These are phyloP conservation scores for Ceratobasidium sp. DNA, from an alignment of 1,284 basidiomycete genomes.

Conservation along the genomic window DNA sequence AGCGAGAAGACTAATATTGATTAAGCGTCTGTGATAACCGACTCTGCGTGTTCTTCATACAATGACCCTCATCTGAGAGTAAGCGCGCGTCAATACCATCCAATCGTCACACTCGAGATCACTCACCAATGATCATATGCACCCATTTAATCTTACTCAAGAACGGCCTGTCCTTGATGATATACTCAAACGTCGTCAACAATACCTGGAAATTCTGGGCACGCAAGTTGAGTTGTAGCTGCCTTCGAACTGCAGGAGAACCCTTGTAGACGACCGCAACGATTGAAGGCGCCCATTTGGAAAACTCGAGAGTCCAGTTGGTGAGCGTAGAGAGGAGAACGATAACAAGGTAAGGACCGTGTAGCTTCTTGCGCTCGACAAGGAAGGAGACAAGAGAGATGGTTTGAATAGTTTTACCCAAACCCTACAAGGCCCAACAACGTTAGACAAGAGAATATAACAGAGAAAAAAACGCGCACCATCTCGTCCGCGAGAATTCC, in stretches of 20 bases:
- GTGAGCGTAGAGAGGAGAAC: conserved; percentile 99
- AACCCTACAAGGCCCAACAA: conserved; percentile 80
- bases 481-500: conserved; percentile 99
- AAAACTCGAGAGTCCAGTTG: conserved; percentile 98
- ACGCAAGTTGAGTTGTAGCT: conserved; percentile 80
- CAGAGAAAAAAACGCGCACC: conserved; percentile 71
- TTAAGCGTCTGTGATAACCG: conserved; percentile 95
- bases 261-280: conserved; percentile 94
- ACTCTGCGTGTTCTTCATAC: conserved; percentile 99
- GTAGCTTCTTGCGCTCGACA: conserved; percentile 92
- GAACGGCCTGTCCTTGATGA: conserved; percentile 96
- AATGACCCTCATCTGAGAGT: conserved; percentile 95
- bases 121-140: conserved; percentile 95
- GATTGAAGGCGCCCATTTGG: conserved; percentile 95
- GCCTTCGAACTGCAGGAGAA: conserved; percentile 84
- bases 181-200: conserved; percentile 98
- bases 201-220: conserved; percentile 93
- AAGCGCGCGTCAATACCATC: neutral
- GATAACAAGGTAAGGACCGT: conserved; percentile 97
- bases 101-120: neutral
- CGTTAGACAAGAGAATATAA: no score
- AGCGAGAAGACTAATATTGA: conserved; percentile 92
- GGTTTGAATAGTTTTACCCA: conserved; percentile 96
- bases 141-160: conserved; percentile 96
- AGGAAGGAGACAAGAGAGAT: conserved; percentile 97